These are phyloP conservation scores for Phaffia rhodozyma DNA, from an alignment of 1,284 basidiomycete genomes.

Conservation along the genomic window DNA sequence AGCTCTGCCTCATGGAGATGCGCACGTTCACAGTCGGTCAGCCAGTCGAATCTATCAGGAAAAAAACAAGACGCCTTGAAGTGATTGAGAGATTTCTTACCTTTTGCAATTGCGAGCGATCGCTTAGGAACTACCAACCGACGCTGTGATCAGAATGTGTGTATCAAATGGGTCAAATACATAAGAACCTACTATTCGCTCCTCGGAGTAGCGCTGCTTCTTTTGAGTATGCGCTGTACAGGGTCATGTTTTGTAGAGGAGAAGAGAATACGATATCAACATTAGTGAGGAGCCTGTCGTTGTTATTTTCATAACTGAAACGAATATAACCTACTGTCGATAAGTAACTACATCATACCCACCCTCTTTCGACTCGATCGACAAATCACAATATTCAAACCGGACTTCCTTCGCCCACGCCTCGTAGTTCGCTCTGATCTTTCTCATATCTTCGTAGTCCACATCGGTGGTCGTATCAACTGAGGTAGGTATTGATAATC, in stretches of 20 bases:
- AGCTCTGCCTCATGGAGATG: constrained; percentile 43
- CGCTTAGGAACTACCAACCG: constrained; percentile 60
- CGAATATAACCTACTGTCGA: background rate
- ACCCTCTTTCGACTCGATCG: constrained; percentile 35
- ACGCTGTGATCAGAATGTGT: constrained; percentile 51
- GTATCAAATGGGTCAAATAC: background rate
- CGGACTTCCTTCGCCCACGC: constrained; percentile 66
- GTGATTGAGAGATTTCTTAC: too few relatives aligned
- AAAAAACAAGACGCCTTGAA: background rate
- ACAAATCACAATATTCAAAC: constrained; percentile 78
- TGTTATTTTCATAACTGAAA: background rate
- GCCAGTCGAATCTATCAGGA: constrained; percentile 7
- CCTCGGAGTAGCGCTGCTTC: constrained; percentile 12
- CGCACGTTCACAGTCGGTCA: background rate
- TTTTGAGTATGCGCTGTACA: constrained; percentile 1
- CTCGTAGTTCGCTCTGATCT: constrained; percentile 54
- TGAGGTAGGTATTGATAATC: constrained; percentile 10
- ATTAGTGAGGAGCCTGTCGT: background rate
- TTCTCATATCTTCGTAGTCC: constrained; percentile 41
- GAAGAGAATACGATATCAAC: background rate
- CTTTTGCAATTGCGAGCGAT: constrained; percentile 76
- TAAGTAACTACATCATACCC: constrained; percentile 2
- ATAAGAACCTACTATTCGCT: constrained; percentile 22
- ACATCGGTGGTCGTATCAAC: constrained; percentile 29
- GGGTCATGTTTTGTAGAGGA: background rate